Evolutionary conservation across 257 asterid species (phyloP), one percentile per base, ranked within the genome.

Genomic region (Haberlea rhodopensis): DNA sequence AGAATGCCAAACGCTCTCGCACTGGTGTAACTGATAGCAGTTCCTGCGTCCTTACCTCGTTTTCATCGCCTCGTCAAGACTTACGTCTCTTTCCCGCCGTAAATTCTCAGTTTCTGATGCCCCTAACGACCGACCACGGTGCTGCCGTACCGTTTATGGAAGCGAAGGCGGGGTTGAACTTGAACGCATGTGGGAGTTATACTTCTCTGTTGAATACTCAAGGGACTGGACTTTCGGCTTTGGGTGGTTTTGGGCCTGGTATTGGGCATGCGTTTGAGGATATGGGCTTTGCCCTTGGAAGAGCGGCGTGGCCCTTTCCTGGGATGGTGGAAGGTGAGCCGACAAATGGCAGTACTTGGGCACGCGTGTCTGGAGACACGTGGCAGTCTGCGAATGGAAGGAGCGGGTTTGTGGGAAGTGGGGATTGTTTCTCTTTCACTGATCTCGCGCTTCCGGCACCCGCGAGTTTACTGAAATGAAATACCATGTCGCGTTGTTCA

Each of bases 1-100:
- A 84, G 78, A 87, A 82, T 58, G 96, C 96, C 29, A 90, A 90
- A 26, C 95, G 97, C 62, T 87, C 85, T 0, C 95, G 97, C 57
- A 76, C 79, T 15, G 6, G 62, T 21, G 32, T 51, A 3, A 2
- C 76, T 28, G 3, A 62, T 48, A 1, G 62, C 28, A n/a, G n/a
- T n/a, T n/a, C n/a, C 58, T 3, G 31, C 26, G 22, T 37, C 6
- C 52, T 60, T 13, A n/a, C n/a, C n/a, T n/a, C n/a, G n/a, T 53
- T 75, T 5, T 25, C 71, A 5, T 40, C 86, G 16, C 19, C 78
- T 18, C 62, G 66, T 29, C 81, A 69, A 29, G 94, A 86, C 56
- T 77, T 80, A 77, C 84, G 81, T 57, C 94, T 75, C 76, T 11
- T 76, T 11, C 64, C 86, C 29, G 29, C 32, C 68, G 37, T 71